These are phyloP conservation scores for Entelexis paramagnoliae DNA, from an alignment of 1,139 yeast genomes.

Conservation along the genomic window DNA sequence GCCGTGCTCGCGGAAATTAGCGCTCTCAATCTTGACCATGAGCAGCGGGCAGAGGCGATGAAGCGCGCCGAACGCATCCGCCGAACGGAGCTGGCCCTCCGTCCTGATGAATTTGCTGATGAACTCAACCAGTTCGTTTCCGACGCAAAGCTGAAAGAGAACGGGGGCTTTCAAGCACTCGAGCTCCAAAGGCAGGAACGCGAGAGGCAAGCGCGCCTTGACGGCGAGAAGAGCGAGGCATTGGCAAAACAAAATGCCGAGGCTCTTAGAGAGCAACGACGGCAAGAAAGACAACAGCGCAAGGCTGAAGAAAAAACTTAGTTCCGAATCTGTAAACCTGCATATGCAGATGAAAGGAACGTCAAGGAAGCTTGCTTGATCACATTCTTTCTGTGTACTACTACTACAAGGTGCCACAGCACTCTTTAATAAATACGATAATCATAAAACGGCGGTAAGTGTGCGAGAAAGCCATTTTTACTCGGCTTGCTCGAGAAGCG, in stretches of 20 bases:
- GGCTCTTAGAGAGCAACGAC: background rate
- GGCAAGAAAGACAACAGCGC: slow-evolving; percentile 6
- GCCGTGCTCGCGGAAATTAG: slow-evolving; percentile 67
- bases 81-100: slow-evolving; percentile 55
- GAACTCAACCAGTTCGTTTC: slow-evolving; percentile 83
- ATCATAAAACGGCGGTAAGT: no score
- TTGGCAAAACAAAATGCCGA: slow-evolving; percentile 24
- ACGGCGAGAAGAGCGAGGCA: slow-evolving; percentile 28
- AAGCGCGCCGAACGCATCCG: slow-evolving; percentile 76
- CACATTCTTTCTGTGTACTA: no score
- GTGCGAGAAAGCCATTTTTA: no score
- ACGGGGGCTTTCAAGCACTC: slow-evolving; percentile 82
- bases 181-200: slow-evolving; percentile 59
- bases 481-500: background rate
- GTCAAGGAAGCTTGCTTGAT: no score
- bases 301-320: slow-evolving; percentile 9
- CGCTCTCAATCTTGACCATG: slow-evolving; percentile 74
- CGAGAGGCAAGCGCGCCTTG: slow-evolving; percentile 39
- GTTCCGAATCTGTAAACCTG: background rate
- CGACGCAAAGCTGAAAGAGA: slow-evolving; percentile 59
- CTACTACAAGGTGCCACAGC: no score
- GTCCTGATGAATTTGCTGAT: slow-evolving; percentile 62
- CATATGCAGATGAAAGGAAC: no score
- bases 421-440: no score
- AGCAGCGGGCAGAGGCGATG: slow-evolving; percentile 74